Base-by-base conservation (phyloP, 2,329 filamentous ascomycete species). In the Hymenoscyphus linearis region DNA sequence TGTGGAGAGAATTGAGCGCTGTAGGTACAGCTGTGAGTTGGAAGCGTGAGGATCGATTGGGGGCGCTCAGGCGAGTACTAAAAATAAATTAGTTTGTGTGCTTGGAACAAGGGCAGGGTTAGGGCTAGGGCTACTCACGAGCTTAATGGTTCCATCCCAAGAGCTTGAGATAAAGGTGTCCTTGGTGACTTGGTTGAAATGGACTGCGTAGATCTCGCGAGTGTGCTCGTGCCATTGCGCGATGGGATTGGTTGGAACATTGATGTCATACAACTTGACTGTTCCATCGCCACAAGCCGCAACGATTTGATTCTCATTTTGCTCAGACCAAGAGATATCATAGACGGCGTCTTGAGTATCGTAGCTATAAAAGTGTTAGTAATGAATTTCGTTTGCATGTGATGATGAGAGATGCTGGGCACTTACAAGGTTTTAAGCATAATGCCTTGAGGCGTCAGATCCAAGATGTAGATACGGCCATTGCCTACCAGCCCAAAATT, bases 401-500 rank as follows among this genome's bases (percentile, higher is more conserved):
- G 22, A 27, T 37, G 25, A 10, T 36, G 14, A 44, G 34, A 47
- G 50, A 31, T 52, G 34, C 35, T 9, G 22, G 27, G 6, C 12
- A 66, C 78, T 69, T 73, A 93, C 87, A 84, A 88, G 80, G 95
- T 96, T 74, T 96, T 87, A 56, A 91, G 85, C 59, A 89, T 85
- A 61, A 97, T 89, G 10, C 95, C 95, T 63, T 90, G 85, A 0
- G 91, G 82, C 3, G 91, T 96, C 66, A 99, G 78, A 34, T 88
- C 89, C 27, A 98, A 81, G 61, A 93, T 86, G 72, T 90, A 98
- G 0, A 98, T 78, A 52, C 93, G 86, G 12, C 95, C 95, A 79
- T 99, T 99, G 55, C 95, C 95, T 37, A 99, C 93, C 44, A 99
- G 89, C 44, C 95, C 95, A 77, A 95, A 99, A 80, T 99, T 98